Conservation (phyloP, 768 basidiomycete genomes). For the Lactifluus subvellereus region DNA sequence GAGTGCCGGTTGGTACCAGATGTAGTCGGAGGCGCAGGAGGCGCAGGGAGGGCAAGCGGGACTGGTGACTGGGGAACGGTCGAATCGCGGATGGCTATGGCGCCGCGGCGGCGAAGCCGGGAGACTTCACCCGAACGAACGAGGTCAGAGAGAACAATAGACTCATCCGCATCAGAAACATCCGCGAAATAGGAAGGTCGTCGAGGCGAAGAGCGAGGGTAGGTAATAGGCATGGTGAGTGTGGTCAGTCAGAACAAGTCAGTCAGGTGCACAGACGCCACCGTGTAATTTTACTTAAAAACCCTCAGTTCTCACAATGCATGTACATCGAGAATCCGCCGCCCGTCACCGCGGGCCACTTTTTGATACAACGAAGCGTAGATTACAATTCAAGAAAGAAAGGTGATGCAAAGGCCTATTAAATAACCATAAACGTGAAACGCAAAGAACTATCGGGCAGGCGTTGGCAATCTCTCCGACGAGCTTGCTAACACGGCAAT, state of each 20-base stretch:
- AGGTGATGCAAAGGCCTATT: neutral
- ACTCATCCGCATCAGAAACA: constrained; percentile 51
- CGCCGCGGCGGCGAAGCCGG: constrained; percentile 64
- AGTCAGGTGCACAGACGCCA: neutral
- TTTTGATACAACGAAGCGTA: no score
- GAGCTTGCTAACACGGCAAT: constrained; percentile 19
- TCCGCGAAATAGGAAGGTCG: constrained; percentile 10
- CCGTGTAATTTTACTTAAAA: neutral
- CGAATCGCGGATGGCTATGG: constrained; percentile 46
- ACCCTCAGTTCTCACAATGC: neutral
- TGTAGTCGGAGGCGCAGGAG: constrained; percentile 7
- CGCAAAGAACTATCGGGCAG: neutral
- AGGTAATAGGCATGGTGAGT: constrained; percentile 23
- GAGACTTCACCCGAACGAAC: constrained; percentile 71
- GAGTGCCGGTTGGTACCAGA: neutral
- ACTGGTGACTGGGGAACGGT: constrained; percentile 23
- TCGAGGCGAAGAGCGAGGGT: constrained; percentile 6
- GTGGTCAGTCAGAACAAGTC: neutral
- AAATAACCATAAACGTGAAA: neutral
- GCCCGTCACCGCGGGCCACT: no score
- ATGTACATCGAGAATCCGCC: no score
- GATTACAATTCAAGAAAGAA: neutral
- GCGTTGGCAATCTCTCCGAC: constrained; percentile 3
- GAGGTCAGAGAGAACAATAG: constrained; percentile 67
- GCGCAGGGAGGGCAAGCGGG: constrained; percentile 4